A percentile compares a stretch with the other conserved stretches of the same genome.
These are phyloP conservation scores for Solanum stenotomum DNA, from an alignment of 257 asterid genomes.

Conservation along the genomic window DNA sequence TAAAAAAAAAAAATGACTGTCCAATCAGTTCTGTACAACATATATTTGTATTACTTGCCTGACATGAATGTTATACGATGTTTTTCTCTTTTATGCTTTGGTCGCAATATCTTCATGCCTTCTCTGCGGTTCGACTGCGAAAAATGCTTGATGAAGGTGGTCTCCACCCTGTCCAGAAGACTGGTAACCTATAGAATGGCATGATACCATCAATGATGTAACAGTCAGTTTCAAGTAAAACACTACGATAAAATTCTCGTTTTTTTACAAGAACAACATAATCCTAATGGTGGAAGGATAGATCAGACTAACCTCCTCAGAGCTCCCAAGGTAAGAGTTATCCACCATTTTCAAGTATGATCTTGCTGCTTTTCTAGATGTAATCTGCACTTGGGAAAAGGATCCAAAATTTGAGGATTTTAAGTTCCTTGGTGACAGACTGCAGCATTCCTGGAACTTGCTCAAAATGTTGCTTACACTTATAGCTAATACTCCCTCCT, in stretches of 20 bases:
- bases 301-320: slow-evolving; percentile 50
- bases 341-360: slow-evolving; percentile 71
- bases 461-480: background rate
- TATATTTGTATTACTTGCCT: slow-evolving; percentile 25
- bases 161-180: slow-evolving; percentile 65
- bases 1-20: background rate
- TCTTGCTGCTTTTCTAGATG: slow-evolving; percentile 57
- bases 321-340: slow-evolving; percentile 55
- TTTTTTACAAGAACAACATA: background rate
- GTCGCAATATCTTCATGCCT: slow-evolving; percentile 81
- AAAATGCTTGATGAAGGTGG: slow-evolving; percentile 47
- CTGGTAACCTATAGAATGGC: slow-evolving; percentile 30
- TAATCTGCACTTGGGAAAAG: slow-evolving; percentile 36
- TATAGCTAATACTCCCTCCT: background rate
- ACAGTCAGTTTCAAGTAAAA: background rate
- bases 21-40: background rate
- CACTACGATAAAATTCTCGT: background rate
- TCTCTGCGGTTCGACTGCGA: slow-evolving; percentile 47
- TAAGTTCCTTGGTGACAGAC: background rate
- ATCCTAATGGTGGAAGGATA: background rate
- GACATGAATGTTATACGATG: slow-evolving; percentile 59
- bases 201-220: background rate
- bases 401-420: background rate
- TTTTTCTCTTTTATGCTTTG: slow-evolving; percentile 50
- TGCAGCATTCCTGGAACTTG: background rate